phyloP scores from a whole-genome alignment of 805 yeast genomes.

The Hanseniaspora taiwanica region DNA sequence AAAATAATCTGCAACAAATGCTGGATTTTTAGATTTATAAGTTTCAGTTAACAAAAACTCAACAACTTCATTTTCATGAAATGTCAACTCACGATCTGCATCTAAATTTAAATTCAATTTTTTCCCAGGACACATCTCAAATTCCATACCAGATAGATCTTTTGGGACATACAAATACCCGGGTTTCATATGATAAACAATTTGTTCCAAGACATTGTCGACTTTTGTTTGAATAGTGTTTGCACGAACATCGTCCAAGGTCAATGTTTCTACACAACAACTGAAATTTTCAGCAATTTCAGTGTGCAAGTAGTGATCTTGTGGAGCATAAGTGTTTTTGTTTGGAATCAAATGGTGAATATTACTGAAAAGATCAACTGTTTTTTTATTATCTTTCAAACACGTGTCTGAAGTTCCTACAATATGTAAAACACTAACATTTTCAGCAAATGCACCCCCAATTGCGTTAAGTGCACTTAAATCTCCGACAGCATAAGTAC shows the following conservation, averaged over 20 bases:
- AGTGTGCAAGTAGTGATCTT: constrained; percentile 57
- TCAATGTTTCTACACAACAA: no score
- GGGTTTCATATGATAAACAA: constrained; percentile 52
- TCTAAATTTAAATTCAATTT: constrained; percentile 19
- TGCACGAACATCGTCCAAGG: no score
- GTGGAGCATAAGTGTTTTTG: constrained; percentile 28
- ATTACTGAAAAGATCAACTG: constrained; percentile 37
- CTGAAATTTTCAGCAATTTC: constrained; percentile 24
- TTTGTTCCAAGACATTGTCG: constrained; percentile 48
- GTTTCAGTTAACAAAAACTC: constrained; percentile 35
- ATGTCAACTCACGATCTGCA: constrained; percentile 15
- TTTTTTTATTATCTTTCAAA: neutral
- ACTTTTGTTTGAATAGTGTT: constrained; percentile 33
- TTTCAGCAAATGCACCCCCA: constrained; percentile 73
- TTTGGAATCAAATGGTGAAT: constrained; percentile 52
- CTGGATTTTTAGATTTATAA: constrained; percentile 43
- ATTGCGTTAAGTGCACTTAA: constrained; percentile 73
- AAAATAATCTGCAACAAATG: constrained; percentile 58
- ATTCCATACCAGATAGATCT: constrained; percentile 40
- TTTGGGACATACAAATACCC: constrained; percentile 72
- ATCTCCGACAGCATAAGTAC: constrained; percentile 85
- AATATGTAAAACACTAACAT: constrained; percentile 65
- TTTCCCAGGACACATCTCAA: constrained; percentile 24
- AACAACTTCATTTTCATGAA: constrained; percentile 20
- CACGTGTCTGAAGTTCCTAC: constrained; percentile 42